Evolutionary conservation across 2,329 filamentous ascomycete genomes (phyloP).

Genomic region (Dothideomycetes sp.): DNA sequence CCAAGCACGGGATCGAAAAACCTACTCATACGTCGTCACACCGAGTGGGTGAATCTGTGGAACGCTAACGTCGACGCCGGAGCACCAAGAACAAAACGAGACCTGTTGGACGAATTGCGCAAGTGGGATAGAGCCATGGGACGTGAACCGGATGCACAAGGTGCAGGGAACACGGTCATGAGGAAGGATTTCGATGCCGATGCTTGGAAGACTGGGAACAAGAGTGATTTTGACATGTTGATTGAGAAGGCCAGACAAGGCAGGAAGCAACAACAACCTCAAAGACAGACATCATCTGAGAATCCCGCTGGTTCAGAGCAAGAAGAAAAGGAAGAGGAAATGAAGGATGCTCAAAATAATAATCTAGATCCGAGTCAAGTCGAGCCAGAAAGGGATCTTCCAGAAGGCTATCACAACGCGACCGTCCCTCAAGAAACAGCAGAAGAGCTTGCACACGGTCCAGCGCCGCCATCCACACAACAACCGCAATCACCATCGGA

Average conservation of each 20-base stretch:
- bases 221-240: slow-evolving; percentile 65
- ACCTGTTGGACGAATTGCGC: slow-evolving; percentile 71
- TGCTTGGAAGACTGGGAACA: slow-evolving; percentile 66
- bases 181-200: slow-evolving; percentile 80
- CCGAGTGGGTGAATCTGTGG: slow-evolving; percentile 91
- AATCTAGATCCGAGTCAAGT: background rate
- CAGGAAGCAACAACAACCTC: slow-evolving; percentile 34
- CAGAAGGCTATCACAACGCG: slow-evolving; percentile 7
- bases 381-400: slow-evolving; percentile 18
- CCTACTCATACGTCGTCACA: slow-evolving; percentile 70
- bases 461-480: slow-evolving; percentile 4
- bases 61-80: slow-evolving; percentile 92
- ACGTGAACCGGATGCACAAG: slow-evolving; percentile 31
- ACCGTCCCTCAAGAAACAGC: slow-evolving; percentile 1
- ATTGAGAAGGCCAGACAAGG: slow-evolving; percentile 60
- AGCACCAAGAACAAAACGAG: slow-evolving; percentile 57
- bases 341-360: no score
- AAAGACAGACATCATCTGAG: no score
- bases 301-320: no score
- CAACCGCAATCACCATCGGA: no score
- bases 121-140: slow-evolving; percentile 81
- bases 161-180: slow-evolving; percentile 48
- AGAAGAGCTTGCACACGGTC: background rate
- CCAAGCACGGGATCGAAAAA: slow-evolving; percentile 58
- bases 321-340: no score